These are phyloP conservation scores for Entomortierella parvispora DNA, from an alignment of 192 early-diverging fungal genomes.

Conservation along the genomic window DNA sequence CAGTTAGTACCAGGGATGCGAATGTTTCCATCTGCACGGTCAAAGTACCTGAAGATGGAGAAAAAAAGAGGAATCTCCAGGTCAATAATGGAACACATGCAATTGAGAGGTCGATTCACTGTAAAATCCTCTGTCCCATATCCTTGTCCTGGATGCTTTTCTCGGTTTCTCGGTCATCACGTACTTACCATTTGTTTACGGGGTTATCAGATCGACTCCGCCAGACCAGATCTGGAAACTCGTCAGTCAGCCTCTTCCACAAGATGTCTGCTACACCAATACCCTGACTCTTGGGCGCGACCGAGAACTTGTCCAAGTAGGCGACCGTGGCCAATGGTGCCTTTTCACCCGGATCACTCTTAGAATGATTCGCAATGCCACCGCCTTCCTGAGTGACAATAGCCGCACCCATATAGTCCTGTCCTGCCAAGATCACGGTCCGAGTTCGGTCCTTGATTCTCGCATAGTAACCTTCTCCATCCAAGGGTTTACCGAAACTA, in stretches of 20 bases:
- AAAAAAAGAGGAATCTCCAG: not conserved
- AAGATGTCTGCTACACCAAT: slow-evolving; percentile 95
- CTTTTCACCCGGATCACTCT: not conserved
- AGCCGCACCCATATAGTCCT: slow-evolving; percentile 90
- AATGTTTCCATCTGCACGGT: slow-evolving; percentile 83
- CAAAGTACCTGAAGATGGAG: slow-evolving; percentile 77
- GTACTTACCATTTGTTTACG: slow-evolving; percentile 90
- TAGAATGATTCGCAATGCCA: not conserved
- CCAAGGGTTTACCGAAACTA: slow-evolving; percentile 77
- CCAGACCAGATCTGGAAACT: slow-evolving; percentile 84
- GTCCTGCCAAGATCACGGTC: slow-evolving; percentile 80
- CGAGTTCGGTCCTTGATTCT: slow-evolving; percentile 63
- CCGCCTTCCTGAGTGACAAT: slow-evolving; percentile 79
- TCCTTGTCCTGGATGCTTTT: not conserved
- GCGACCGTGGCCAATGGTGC: slow-evolving; percentile 23
- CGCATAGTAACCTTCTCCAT: slow-evolving; percentile 64
- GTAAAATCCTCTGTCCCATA: not conserved
- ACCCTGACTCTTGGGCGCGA: slow-evolving; percentile 86
- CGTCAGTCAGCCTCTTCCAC: slow-evolving; percentile 80
- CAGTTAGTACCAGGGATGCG: slow-evolving; percentile 73
- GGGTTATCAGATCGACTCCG: slow-evolving; percentile 85
- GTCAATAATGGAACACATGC: not conserved
- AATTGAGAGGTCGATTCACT: not conserved
- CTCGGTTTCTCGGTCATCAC: not conserved
- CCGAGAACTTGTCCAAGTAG: slow-evolving; percentile 96